Percentiles rank a stretch among this genome's conserved stretches.
Evolutionary conservation across 2,329 filamentous ascomycete genomes (phyloP).

Genomic region (Fusarium graminum): DNA sequence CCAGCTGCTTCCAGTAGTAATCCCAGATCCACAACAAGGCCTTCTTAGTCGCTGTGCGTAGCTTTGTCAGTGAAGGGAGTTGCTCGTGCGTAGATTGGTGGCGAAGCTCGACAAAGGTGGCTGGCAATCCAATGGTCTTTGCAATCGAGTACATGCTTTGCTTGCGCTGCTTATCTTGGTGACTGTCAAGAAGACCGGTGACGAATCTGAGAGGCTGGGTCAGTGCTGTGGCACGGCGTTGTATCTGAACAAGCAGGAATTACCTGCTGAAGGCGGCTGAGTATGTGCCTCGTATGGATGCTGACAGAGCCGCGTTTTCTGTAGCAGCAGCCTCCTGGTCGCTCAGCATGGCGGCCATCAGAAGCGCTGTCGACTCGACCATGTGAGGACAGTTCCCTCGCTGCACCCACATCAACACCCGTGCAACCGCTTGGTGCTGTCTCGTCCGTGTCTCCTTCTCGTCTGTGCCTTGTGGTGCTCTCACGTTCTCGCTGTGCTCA

Average conservation of each 20-base stretch:
- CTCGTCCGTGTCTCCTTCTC: slow-evolving; percentile 44
- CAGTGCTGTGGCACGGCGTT: background rate
- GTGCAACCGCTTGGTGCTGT: slow-evolving; percentile 65
- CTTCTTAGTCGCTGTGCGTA: slow-evolving; percentile 76
- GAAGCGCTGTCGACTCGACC: slow-evolving; percentile 81
- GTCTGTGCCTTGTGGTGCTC: slow-evolving; percentile 4
- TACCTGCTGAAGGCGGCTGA: slow-evolving; percentile 80
- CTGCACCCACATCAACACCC: slow-evolving; percentile 77
- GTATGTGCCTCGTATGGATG: slow-evolving; percentile 76
- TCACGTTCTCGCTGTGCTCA: background rate
- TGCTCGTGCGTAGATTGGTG: slow-evolving; percentile 94
- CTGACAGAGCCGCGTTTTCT: slow-evolving; percentile 57
- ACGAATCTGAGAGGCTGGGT: slow-evolving; percentile 70
- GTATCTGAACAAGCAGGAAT: slow-evolving; percentile 48
- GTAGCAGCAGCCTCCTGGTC: slow-evolving; percentile 61
- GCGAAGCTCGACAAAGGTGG: slow-evolving; percentile 87
- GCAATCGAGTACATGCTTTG: slow-evolving; percentile 80
- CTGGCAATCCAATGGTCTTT: slow-evolving; percentile 75
- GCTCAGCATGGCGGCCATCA: slow-evolving; percentile 76
- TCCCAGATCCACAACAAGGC: slow-evolving; percentile 89
- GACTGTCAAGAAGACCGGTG: slow-evolving; percentile 81
- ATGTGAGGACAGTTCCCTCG: slow-evolving; percentile 81
- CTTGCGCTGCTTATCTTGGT: slow-evolving; percentile 75
- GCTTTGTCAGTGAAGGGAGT: slow-evolving; percentile 78
- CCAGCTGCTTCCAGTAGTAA: slow-evolving; percentile 80